Base-by-base conservation (phyloP, 2,329 filamentous ascomycete genomes). In the Emericellopsis atlantica region DNA sequence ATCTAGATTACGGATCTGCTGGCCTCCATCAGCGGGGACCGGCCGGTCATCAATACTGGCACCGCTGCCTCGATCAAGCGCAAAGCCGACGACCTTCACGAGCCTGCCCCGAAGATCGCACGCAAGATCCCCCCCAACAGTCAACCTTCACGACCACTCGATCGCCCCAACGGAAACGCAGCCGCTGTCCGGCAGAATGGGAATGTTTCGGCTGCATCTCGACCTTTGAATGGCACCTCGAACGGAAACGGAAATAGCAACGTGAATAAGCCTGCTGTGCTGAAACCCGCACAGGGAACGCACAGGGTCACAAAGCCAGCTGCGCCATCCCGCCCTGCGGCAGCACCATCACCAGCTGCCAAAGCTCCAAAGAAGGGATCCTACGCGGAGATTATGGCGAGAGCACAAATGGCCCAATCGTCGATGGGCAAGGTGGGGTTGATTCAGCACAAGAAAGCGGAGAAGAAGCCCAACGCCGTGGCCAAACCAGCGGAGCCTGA, bases 391-490 rank as follows among this genome's bases (percentile, higher is more conserved):
- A 81, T 87, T 44, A 70, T 89, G 61, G 80, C 80, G 42, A 72
- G 81, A 48, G 84, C 77, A 26, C 78, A 83, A 52, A 75, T 76
- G 45, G 79, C 76, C 11, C 76, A 84, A 51, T 67, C 65, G 32
- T 66, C 62, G 33, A 72, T 76, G 64, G 72, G 66, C n/a, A 72
- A 72, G 49, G 69, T 81, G 21, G 81, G 81, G 42, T 78, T 76
- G 49, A 84, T 87, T 48, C 82, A 85, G 54, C 81, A 87, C 58
- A 86, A 86, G 55, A 70, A 79, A 16, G 72, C 79, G 2, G 81
- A 84, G 49, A 81, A 69, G 55, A 70, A 67, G 44, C 69, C 39
- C 2, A 49, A 54, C 48, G 36, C 61, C 36, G 56, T 56, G 45
- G 45, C 45, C 40, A 58, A 55, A 44, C 6, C 26, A 3, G 26